These are phyloP conservation scores for Platismatia glauca DNA, from an alignment of 495 filamentous ascomycete genomes.

Conservation along the genomic window DNA sequence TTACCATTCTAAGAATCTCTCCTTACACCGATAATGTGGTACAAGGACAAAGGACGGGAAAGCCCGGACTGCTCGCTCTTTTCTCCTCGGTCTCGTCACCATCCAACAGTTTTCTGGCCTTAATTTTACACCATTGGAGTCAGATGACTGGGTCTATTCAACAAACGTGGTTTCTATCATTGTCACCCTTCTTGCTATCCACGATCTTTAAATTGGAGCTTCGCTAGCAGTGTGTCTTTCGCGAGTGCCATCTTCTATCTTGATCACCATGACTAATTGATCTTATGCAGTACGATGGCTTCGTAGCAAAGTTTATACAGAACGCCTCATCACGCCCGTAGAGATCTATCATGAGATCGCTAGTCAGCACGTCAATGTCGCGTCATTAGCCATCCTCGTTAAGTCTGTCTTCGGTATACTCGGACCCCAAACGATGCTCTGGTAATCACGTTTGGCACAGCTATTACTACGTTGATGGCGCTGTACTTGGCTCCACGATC, in stretches of 20 bases:
- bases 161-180: no score
- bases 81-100: no score
- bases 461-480: background rate
- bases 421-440: background rate
- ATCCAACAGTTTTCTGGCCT: no score
- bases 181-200: no score
- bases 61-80: no score
- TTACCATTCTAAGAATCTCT: no score
- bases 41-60: no score
- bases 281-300: background rate
- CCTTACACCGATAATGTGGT: no score
- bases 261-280: no score
- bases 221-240: background rate
- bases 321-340: background rate
- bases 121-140: no score
- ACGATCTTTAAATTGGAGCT: background rate
- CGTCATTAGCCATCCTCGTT: background rate
- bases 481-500: background rate
- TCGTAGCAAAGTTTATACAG: background rate
- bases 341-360: slow-evolving; percentile 1
- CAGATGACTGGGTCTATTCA: no score
- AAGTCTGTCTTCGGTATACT: background rate
- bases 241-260: no score
- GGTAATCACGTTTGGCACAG: background rate
- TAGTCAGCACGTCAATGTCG: background rate